These are phyloP conservation scores for Phalaenopsis equestris DNA, from an alignment of 106 monocot genomes.

Conservation along the genomic window DNA sequence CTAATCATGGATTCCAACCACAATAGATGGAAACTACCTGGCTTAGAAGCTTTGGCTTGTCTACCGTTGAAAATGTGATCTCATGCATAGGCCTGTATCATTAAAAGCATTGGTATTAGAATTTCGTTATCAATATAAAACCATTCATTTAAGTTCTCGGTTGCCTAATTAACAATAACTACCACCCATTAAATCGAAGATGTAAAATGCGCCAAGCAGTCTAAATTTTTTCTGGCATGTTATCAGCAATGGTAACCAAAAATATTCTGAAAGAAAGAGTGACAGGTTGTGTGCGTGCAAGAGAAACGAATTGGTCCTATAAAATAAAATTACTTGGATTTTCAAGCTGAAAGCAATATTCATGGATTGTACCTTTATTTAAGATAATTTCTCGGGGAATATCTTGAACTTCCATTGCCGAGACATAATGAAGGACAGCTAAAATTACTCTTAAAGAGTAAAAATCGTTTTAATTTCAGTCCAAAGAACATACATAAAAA, in stretches of 20 bases:
- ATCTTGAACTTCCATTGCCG: neutral
- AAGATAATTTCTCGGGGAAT: neutral
- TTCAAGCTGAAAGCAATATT: neutral
- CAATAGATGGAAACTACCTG: conserved; percentile 26
- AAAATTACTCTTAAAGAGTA: neutral
- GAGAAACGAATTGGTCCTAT: neutral
- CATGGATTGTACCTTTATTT: neutral
- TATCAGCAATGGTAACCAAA: neutral
- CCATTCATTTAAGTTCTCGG: neutral
- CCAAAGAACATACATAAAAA: neutral
- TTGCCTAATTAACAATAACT: neutral
- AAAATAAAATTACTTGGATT: neutral
- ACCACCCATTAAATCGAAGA: neutral
- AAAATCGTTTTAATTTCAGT: neutral
- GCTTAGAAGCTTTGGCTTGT: conserved; percentile 68
- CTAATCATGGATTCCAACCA: neutral
- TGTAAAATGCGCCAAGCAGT: neutral
- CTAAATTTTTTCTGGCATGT: neutral
- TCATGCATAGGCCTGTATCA: conserved; percentile 64
- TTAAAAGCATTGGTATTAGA: neutral
- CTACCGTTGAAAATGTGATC: conserved; percentile 56
- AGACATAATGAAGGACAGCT: neutral
- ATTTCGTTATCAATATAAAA: neutral
- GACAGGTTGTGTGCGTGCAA: neutral
- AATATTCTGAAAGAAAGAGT: neutral